Conservation (phyloP, 345 rosid species). For the Cardamine occulta region DNA sequence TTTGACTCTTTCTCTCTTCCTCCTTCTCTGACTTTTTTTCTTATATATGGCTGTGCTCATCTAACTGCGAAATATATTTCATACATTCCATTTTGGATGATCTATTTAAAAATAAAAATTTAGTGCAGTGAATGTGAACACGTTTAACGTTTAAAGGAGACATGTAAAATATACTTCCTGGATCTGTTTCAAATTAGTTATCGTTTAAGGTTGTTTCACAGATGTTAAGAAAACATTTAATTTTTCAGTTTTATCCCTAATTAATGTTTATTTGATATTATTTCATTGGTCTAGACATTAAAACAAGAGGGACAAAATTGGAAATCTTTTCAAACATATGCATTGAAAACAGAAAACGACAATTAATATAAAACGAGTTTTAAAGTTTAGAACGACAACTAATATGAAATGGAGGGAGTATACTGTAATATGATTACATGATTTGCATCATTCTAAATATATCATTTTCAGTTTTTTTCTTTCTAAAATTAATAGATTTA, state of each 20-base stretch:
- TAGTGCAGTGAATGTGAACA: neutral
- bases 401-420: too few relatives aligned
- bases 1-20: slow-evolving; percentile 40
- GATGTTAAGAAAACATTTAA: too few relatives aligned
- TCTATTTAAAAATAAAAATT: neutral
- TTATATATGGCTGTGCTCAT: slow-evolving; percentile 1
- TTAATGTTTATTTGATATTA: too few relatives aligned
- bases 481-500: neutral
- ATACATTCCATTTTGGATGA: neutral
- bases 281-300: too few relatives aligned
- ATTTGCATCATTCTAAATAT: neutral
- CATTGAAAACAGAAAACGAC: too few relatives aligned
- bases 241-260: too few relatives aligned
- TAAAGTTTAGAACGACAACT: too few relatives aligned
- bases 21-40: neutral
- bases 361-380: too few relatives aligned
- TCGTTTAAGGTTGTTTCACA: too few relatives aligned
- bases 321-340: too few relatives aligned
- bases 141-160: neutral
- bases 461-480: neutral
- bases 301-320: too few relatives aligned
- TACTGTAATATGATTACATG: neutral
- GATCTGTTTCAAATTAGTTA: too few relatives aligned
- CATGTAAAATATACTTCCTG: neutral
- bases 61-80: neutral